phyloP scores from a whole-genome alignment of 225 moss, liverwort and hornwort genomes.

The Asterella californica region DNA sequence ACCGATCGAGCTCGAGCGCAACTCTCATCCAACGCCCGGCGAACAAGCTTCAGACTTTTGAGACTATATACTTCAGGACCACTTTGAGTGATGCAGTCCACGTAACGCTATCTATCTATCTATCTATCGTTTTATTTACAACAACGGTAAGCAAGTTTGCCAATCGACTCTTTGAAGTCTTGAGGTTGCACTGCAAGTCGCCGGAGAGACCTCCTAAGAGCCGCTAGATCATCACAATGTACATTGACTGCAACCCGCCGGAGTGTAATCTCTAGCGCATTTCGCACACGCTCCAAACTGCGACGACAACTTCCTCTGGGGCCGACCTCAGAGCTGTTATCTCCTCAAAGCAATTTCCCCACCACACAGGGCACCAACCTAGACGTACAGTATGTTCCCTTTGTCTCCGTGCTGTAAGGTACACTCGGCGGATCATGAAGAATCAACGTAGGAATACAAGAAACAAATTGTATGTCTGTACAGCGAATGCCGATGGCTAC shows the following conservation, averaged over 20 bases:
- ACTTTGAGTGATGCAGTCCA: not conserved
- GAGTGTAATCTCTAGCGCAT: not conserved
- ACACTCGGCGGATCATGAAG: not conserved
- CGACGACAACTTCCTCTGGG: not conserved
- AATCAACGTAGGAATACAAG: slow-evolving; percentile 19
- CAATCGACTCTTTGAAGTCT: not conserved
- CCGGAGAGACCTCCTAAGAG: not conserved
- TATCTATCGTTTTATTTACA: slow-evolving; percentile 3
- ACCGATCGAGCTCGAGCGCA: not conserved
- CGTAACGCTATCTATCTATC: not conserved
- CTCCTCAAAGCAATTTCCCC: not conserved
- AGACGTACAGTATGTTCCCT: not conserved
- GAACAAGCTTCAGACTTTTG: not conserved
- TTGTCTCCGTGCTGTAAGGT: not conserved
- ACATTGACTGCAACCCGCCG: not conserved
- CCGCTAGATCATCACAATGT: not conserved
- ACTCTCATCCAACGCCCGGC: not conserved
- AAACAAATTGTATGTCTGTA: slow-evolving; percentile 28
- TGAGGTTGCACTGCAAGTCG: not conserved
- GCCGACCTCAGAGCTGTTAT: not conserved
- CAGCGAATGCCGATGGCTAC: slow-evolving; percentile 21
- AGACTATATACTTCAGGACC: slow-evolving; percentile 2
- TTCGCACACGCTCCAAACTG: not conserved
- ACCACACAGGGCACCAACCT: not conserved
- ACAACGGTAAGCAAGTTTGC: not conserved